Conservation (phyloP, 2,329 filamentous ascomycete genomes). For the Cercospora sesami region DNA sequence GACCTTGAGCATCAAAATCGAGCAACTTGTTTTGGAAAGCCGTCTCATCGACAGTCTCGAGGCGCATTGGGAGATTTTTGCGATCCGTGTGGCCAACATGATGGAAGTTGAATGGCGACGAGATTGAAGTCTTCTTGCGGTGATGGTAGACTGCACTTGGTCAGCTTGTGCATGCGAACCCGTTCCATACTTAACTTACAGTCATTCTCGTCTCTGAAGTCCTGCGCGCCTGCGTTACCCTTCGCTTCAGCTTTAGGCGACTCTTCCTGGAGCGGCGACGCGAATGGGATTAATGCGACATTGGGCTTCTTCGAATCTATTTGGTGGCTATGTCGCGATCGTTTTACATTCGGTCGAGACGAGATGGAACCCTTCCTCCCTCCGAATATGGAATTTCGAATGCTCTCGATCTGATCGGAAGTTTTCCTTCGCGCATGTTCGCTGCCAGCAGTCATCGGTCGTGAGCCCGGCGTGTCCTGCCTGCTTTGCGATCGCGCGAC, state of each 20-base stretch:
- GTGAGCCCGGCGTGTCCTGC: conserved; percentile 13
- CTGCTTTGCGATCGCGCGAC: not conserved
- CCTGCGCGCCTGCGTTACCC: conserved; percentile 14
- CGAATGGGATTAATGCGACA: conserved; percentile 21
- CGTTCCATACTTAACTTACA: conserved; percentile 19
- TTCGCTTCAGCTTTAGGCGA: conserved; percentile 3
- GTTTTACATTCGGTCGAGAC: conserved; percentile 16
- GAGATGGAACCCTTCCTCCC: conserved; percentile 19
- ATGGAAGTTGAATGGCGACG: conserved; percentile 64
- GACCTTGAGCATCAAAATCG: conserved; percentile 55
- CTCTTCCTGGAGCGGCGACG: conserved; percentile 14
- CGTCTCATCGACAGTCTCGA: conserved; percentile 54
- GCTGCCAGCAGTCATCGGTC: conserved; percentile 24
- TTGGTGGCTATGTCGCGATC: conserved; percentile 20
- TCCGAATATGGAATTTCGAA: conserved; percentile 32
- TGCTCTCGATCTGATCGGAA: conserved; percentile 30
- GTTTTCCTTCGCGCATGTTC: conserved; percentile 23
- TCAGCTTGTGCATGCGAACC: not conserved
- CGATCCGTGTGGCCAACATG: conserved; percentile 62
- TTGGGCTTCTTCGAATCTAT: conserved; percentile 9
- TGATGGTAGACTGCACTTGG: conserved; percentile 31
- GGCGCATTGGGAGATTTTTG: conserved; percentile 51
- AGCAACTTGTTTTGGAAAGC: conserved; percentile 57
- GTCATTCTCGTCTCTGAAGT: conserved; percentile 26
- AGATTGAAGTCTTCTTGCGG: conserved; percentile 54